These are phyloP conservation scores for Talaromyces amestolkiae DNA, from an alignment of 2,329 filamentous ascomycete species.

Conservation along the genomic window DNA sequence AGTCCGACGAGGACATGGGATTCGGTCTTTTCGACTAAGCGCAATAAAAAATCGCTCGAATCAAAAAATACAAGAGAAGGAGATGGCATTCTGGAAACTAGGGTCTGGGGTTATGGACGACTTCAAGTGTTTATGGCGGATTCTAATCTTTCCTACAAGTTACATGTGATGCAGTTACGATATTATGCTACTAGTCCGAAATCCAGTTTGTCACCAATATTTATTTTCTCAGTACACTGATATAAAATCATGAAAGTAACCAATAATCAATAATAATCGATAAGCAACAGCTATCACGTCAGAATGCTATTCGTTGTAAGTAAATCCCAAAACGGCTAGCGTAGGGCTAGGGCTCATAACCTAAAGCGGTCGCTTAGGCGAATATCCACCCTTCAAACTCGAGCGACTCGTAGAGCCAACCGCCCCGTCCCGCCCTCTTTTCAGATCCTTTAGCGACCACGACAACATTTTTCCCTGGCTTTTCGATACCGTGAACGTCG, in stretches of 20 bases:
- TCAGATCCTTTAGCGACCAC: constrained; percentile 39
- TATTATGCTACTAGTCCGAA: constrained; percentile 30
- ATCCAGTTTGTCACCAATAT: background rate
- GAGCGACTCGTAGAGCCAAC: constrained; percentile 26
- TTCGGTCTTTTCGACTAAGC: constrained; percentile 66
- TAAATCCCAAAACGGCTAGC: constrained; percentile 28
- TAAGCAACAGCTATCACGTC: background rate
- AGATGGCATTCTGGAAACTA: constrained; percentile 47
- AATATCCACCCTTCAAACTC: constrained; percentile 38
- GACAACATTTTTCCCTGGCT: constrained; percentile 39
- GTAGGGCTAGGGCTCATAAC: constrained; percentile 38
- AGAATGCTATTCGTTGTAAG: background rate
- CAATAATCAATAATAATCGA: background rate
- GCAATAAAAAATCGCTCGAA: constrained; percentile 20
- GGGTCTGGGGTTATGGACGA: constrained; percentile 21
- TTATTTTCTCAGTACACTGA: background rate
- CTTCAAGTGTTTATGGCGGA: constrained; percentile 24
- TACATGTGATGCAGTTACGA: constrained; percentile 36
- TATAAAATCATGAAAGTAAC: background rate
- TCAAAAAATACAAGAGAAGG: constrained; percentile 60
- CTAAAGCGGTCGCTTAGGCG: constrained; percentile 45
- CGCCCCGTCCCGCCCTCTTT: constrained; percentile 26
- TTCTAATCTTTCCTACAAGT: constrained; percentile 26
- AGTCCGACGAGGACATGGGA: constrained; percentile 72
- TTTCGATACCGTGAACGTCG: constrained; percentile 44